Percentiles rank a stretch among this genome's conserved stretches.
These are phyloP conservation scores for Paecilomyces fulvus DNA, from an alignment of 2,329 filamentous ascomycete species.

Conservation along the genomic window DNA sequence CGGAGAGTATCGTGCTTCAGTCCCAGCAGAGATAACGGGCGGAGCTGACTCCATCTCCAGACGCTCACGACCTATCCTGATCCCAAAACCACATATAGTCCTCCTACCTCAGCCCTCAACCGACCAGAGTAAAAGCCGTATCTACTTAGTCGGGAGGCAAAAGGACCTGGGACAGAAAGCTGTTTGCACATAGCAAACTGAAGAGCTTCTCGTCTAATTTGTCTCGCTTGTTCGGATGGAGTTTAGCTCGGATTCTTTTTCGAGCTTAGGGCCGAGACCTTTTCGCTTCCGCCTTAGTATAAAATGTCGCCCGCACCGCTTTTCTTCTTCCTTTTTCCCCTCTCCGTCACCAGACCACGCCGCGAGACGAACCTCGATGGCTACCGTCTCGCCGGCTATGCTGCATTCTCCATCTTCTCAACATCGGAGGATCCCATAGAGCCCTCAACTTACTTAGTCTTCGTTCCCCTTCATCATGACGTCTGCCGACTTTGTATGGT, in stretches of 20 bases:
- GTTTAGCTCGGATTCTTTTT: background rate
- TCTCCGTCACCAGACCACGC: slow-evolving; percentile 1
- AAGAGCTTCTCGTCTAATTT: background rate
- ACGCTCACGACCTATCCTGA: background rate
- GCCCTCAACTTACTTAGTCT: slow-evolving; percentile 2
- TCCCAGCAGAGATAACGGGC: slow-evolving; percentile 26
- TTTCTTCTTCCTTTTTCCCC: slow-evolving; percentile 16
- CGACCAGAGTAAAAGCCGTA: background rate
- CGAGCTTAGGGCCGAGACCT: slow-evolving; percentile 4
- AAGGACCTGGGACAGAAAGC: background rate
- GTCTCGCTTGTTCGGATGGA: background rate
- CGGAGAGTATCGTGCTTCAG: slow-evolving; percentile 68
- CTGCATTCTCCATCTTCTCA: slow-evolving; percentile 22
- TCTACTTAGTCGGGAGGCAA: background rate
- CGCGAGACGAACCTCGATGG: slow-evolving; percentile 17
- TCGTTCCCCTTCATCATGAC: slow-evolving; percentile 22
- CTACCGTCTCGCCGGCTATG: slow-evolving; percentile 24
- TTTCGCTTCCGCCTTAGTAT: slow-evolving; percentile 20
- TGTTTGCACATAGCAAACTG: background rate
- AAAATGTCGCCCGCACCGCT: slow-evolving; percentile 4
- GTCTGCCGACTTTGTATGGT: slow-evolving; percentile 34
- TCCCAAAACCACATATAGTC: background rate
- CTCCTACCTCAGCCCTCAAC: slow-evolving; percentile 2
- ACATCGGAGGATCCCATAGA: slow-evolving; percentile 5
- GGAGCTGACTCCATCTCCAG: slow-evolving; percentile 28